Conservation (phyloP, 1,284 basidiomycete species). For the Apiotrichum sp. region DNA sequence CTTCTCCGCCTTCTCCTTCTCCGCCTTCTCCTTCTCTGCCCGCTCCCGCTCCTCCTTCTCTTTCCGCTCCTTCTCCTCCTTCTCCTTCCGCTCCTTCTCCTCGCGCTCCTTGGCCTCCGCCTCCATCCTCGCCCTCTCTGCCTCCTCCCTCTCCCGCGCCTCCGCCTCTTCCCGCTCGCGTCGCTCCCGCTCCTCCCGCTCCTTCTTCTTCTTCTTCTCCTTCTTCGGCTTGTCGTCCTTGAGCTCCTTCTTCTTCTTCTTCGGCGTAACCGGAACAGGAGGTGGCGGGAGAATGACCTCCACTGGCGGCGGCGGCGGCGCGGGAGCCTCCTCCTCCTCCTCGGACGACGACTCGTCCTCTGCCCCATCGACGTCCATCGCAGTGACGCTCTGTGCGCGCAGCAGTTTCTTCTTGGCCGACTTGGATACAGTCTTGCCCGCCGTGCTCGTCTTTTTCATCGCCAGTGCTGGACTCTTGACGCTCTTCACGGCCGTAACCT, state of each 20-base stretch:
- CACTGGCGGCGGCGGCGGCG: background rate
- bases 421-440: background rate
- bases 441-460: constrained; percentile 9
- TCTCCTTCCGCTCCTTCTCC: constrained; percentile 11
- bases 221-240: constrained; percentile 3
- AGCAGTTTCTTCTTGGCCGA: constrained; percentile 2
- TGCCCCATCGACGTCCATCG: constrained; percentile 16
- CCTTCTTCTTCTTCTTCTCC: constrained; percentile 1
- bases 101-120: background rate
- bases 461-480: constrained; percentile 14
- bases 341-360: background rate
- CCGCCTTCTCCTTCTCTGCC: too few relatives aligned
- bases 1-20: too few relatives aligned
- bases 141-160: background rate
- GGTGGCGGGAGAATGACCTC: background rate
- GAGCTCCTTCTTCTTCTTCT: constrained; percentile 8
- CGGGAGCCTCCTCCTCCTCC: background rate
- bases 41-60: constrained; percentile 8
- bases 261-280: constrained; percentile 4
- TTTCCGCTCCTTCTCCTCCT: constrained; percentile 6
- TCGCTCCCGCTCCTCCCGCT: background rate
- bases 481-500: background rate
- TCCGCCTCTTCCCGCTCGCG: too few relatives aligned
- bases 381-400: constrained; percentile 9
- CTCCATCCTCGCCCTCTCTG: background rate